A percentile compares a stretch with the other conserved stretches of the same genome.
Evolutionary conservation across 169 alveolate species (phyloP).

Genomic region (Plasmodium malariae): DNA sequence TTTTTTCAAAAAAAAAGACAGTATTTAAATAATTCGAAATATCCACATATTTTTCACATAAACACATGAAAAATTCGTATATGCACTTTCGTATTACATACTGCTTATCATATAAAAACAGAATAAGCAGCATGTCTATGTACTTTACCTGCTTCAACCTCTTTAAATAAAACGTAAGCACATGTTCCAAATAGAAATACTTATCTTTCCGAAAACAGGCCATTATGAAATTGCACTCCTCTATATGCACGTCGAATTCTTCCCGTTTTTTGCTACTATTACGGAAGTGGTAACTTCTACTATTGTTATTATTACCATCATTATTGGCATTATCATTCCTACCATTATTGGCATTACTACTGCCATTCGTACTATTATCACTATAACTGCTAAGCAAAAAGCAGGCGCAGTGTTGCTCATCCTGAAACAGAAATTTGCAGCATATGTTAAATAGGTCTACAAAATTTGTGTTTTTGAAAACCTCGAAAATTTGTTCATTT

Average conservation of each 20-base stretch:
- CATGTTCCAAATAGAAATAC: slow-evolving; percentile 42
- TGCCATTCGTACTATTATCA: not conserved
- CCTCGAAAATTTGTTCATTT: slow-evolving; percentile 1
- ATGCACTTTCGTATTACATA: slow-evolving; percentile 14
- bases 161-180: slow-evolving; percentile 18
- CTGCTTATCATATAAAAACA: slow-evolving; percentile 40
- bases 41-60: slow-evolving; percentile 23
- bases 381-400: slow-evolving; percentile 7
- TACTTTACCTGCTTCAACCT: slow-evolving; percentile 46
- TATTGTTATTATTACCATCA: not conserved
- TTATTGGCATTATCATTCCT: not conserved
- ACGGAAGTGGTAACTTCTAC: no score
- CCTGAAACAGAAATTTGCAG: slow-evolving; percentile 39
- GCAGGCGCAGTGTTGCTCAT: slow-evolving; percentile 16
- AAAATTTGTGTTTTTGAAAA: slow-evolving; percentile 31
- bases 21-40: slow-evolving; percentile 9
- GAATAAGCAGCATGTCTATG: slow-evolving; percentile 25
- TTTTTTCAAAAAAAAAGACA: not conserved
- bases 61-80: slow-evolving; percentile 39
- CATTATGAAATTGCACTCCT: slow-evolving; percentile 10
- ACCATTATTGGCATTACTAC: no score
- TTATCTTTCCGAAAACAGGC: slow-evolving; percentile 4
- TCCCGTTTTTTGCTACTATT: not conserved
- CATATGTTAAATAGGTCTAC: slow-evolving; percentile 32
- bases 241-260: slow-evolving; percentile 1